A percentile compares a stretch with the other conserved stretches of the same genome.
Evolutionary conservation across 1,284 basidiomycete genomes (phyloP).

Genomic region (Cryptococcus depauperatus): DNA sequence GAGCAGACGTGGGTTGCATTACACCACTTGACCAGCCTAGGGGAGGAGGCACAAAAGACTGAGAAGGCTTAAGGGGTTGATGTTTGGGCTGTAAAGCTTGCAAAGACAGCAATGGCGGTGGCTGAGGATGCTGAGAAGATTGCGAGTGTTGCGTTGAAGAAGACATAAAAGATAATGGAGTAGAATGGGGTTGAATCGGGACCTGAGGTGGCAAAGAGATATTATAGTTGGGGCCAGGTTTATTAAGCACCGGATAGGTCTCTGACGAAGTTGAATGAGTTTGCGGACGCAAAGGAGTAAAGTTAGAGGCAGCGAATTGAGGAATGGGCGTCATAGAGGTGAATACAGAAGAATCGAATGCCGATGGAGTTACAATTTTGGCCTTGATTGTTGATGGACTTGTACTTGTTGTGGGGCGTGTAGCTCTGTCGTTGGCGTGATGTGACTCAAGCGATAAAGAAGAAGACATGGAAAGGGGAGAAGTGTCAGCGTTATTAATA

Average conservation of each 20-base stretch:
- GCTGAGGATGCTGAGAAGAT: conserved; percentile 4
- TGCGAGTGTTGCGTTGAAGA: conserved; percentile 2
- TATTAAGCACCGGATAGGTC: background rate
- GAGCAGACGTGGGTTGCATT: conserved; percentile 36
- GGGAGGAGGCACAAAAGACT: conserved; percentile 23
- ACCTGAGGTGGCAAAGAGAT: conserved; percentile 31
- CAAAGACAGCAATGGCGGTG: conserved; percentile 5
- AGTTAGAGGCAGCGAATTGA: conserved; percentile 7
- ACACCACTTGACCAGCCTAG: conserved; percentile 37
- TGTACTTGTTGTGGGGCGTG: background rate
- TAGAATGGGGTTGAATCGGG: conserved; percentile 10
- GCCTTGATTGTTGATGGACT: conserved; percentile 28
- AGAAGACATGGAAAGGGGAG: conserved; percentile 10
- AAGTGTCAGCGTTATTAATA: conserved; percentile 7
- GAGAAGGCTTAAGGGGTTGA: conserved; percentile 1
- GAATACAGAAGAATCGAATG: conserved; percentile 37
- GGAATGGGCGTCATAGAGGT: conserved; percentile 4
- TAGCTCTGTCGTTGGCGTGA: conserved; percentile 1
- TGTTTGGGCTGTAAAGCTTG: conserved; percentile 1
- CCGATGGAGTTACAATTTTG: conserved; percentile 29
- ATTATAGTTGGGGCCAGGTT: conserved; percentile 39
- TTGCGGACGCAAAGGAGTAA: conserved; percentile 13
- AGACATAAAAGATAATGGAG: conserved; percentile 13
- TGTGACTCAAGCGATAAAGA: conserved; percentile 3
- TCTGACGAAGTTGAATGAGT: background rate